A percentile compares a stretch with the other conserved stretches of the same genome.
These are phyloP conservation scores for Metschnikowia santaceciliae DNA, from an alignment of 805 yeast genomes.

Conservation along the genomic window DNA sequence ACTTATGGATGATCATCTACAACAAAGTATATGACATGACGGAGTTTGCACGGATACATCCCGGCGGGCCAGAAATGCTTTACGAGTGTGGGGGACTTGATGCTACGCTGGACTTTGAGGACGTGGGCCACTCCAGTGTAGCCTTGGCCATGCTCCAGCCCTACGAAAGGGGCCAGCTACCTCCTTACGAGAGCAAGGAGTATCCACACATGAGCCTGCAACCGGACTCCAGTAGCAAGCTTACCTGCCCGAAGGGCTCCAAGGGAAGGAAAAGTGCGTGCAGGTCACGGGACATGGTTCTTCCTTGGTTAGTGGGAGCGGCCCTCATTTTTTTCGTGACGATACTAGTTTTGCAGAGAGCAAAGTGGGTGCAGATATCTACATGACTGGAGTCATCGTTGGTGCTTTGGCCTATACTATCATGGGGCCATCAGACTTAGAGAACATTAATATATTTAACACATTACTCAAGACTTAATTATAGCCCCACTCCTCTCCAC, in stretches of 20 bases:
- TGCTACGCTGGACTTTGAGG: constrained; percentile 64
- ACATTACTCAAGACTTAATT: too few relatives aligned
- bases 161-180: constrained; percentile 12
- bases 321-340: constrained; percentile 10
- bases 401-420: background rate
- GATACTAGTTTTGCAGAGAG: constrained; percentile 13
- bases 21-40: constrained; percentile 78
- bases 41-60: constrained; percentile 70
- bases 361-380: constrained; percentile 15
- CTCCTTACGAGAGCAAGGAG: background rate
- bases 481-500: too few relatives aligned
- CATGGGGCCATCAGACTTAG: too few relatives aligned
- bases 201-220: background rate
- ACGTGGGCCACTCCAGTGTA: constrained; percentile 18
- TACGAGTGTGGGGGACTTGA: constrained; percentile 76
- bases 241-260: background rate
- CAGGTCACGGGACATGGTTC: background rate
- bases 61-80: constrained; percentile 71
- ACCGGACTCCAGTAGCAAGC: background rate
- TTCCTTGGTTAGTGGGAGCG: constrained; percentile 1
- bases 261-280: background rate
- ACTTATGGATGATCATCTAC: constrained; percentile 80
- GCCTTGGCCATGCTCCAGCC: constrained; percentile 19
- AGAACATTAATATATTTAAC: too few relatives aligned
- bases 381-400: background rate